phyloP scores from a whole-genome alignment of 2,329 filamentous ascomycete genomes.

The Beauveria brongniartii region DNA sequence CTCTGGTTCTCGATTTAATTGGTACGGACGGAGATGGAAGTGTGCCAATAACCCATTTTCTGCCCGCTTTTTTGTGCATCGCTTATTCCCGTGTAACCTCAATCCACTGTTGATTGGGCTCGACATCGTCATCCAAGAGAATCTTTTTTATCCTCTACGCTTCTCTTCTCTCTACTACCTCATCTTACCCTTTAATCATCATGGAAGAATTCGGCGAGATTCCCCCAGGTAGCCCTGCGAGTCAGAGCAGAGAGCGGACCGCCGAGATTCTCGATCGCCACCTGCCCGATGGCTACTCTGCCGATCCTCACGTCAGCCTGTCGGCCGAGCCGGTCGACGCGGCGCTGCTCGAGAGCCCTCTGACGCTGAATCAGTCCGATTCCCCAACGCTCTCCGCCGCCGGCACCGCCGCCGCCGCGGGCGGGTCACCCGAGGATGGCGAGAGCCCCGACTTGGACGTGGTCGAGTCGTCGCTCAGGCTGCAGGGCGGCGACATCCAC shows the following conservation, averaged over 20 bases:
- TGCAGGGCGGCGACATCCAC: constrained; percentile 73
- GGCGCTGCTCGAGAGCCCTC: constrained; percentile 11
- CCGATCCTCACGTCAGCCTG: constrained; percentile 29
- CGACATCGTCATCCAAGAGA: not conserved
- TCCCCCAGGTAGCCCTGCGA: constrained; percentile 18
- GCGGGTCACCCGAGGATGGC: constrained; percentile 16
- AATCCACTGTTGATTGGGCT: not conserved
- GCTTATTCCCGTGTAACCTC: not conserved
- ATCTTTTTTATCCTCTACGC: too few relatives aligned
- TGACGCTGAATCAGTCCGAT: not conserved
- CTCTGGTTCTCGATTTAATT: not conserved
- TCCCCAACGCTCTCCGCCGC: constrained; percentile 12
- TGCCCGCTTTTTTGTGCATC: not conserved
- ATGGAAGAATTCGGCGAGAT: constrained; percentile 23
- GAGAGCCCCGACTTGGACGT: constrained; percentile 30
- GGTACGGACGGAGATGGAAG: not conserved
- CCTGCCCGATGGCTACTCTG: constrained; percentile 32
- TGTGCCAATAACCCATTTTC: not conserved
- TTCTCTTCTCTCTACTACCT: not conserved
- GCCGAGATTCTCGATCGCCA: constrained; percentile 30
- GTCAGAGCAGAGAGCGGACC: constrained; percentile 23
- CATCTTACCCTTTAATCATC: not conserved
- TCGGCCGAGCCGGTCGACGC: constrained; percentile 15
- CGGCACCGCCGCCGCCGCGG: constrained; percentile 9
- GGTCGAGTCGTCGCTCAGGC: constrained; percentile 53